Conservation (phyloP, 306 rosid genomes). For the Prunus persica region Prunus_persica_NCBIv2 NC_034011.1:21565001-21565500, state of each 20-base stretch:
- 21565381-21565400: not conserved
- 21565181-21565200: not conserved
- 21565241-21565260: no score
- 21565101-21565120: no score
- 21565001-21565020: conserved; percentile 9
- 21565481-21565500: not conserved
- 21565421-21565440: conserved; percentile 1
- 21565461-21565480: not conserved
- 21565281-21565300: not conserved
- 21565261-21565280: no score
- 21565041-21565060: no score
- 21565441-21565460: not conserved
- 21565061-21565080: no score
- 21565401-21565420: not conserved
- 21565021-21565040: no score
- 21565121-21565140: not conserved
- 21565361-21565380: not conserved
- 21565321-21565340: not conserved
- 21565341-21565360: not conserved
- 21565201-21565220: no score
- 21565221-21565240: no score
- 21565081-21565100: no score
- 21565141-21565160: not conserved
- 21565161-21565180: not conserved
- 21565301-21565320: not conserved